phyloP scores from a whole-genome alignment of 352 stramenopile genomes.

The Globisporangium ultimum region DNA sequence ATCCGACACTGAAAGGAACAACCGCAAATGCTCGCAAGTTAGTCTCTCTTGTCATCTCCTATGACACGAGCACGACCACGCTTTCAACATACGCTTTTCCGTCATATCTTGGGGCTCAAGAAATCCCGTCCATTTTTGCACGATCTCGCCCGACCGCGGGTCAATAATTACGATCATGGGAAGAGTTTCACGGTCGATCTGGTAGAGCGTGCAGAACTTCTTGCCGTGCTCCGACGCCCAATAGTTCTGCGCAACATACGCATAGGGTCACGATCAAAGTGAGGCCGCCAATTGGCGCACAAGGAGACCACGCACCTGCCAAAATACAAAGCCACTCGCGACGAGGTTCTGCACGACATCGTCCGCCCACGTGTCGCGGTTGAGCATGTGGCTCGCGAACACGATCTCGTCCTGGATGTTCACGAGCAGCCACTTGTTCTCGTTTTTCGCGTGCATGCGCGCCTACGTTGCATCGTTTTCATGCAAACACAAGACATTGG shows the following conservation, averaged over 20 bases:
- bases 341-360: constrained; percentile 94
- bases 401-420: constrained; percentile 94
- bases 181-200: constrained; percentile 63
- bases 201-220: constrained; percentile 81
- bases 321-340: constrained; percentile 93
- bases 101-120: constrained; percentile 65
- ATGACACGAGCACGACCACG: not conserved
- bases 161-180: constrained; percentile 78
- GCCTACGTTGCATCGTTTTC: constrained; percentile 23
- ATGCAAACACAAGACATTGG: too few relatives aligned
- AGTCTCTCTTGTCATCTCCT: too few relatives aligned
- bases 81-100: constrained; percentile 55
- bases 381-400: constrained; percentile 94
- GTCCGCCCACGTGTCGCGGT: constrained; percentile 94
- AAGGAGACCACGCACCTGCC: constrained; percentile 58
- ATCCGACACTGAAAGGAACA: constrained; percentile 44
- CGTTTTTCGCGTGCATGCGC: constrained; percentile 76
- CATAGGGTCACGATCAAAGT: not conserved
- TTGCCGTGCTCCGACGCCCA: constrained; percentile 77
- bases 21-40: constrained; percentile 8
- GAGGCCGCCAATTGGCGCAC: not conserved
- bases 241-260: constrained; percentile 43
- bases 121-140: constrained; percentile 66
- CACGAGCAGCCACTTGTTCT: constrained; percentile 91
- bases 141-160: constrained; percentile 67